A percentile compares a stretch with the other conserved stretches of the same genome.
Conservation (phyloP, 2,329 filamentous ascomycete species). For the Amesomyces nigricolor region DNA sequence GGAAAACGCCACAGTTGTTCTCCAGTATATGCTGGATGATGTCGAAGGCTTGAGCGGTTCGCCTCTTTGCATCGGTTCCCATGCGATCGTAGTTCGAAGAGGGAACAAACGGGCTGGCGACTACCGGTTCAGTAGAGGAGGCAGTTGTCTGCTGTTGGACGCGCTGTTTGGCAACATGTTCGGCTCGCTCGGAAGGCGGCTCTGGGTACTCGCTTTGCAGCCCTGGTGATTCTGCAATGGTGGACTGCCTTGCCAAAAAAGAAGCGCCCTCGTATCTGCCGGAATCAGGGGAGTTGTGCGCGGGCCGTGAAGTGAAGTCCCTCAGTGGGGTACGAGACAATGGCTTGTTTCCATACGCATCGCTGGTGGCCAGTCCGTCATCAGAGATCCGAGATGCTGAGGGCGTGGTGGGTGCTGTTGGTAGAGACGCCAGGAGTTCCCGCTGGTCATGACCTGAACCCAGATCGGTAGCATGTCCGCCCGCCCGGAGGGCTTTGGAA, state of each 20-base stretch:
- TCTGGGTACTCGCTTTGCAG: constrained; percentile 9
- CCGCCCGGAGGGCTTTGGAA: not conserved
- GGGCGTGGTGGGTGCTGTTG: constrained; percentile 4
- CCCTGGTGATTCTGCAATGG: not conserved
- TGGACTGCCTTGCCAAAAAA: not conserved
- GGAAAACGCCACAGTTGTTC: constrained; percentile 43
- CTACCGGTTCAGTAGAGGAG: not conserved
- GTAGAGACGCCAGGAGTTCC: not conserved
- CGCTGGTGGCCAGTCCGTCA: not conserved
- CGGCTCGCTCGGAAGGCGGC: not conserved
- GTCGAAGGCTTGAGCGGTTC: constrained; percentile 33
- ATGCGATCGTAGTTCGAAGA: constrained; percentile 22
- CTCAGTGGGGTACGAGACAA: not conserved
- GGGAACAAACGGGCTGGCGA: constrained; percentile 23
- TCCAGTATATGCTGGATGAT: constrained; percentile 40
- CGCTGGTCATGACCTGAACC: not conserved
- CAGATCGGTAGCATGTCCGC: not conserved
- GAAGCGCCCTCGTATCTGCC: not conserved
- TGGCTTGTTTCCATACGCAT: not conserved
- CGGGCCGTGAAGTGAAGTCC: not conserved
- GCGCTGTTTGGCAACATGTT: not conserved
- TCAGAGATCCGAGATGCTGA: not conserved
- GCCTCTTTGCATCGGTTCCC: constrained; percentile 24
- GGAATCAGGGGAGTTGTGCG: not conserved
- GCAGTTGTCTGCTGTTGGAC: too few relatives aligned